A percentile compares a stretch with the other conserved stretches of the same genome.
These are phyloP conservation scores for Leptographium lundbergii DNA, from an alignment of 2,329 filamentous ascomycete genomes.

Conservation along the genomic window DNA sequence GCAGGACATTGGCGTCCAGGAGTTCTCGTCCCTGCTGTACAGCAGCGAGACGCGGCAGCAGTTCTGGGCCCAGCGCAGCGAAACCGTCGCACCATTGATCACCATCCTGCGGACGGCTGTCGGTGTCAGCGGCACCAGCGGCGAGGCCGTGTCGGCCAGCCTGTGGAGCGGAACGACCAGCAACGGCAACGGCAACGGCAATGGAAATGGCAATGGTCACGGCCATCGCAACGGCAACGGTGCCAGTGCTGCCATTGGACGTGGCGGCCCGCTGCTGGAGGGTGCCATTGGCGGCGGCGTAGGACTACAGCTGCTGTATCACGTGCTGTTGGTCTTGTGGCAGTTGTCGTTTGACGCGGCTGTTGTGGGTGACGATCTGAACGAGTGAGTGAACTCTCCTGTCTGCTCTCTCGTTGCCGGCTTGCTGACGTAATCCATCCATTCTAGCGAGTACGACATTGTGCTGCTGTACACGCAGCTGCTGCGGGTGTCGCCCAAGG, in stretches of 20 bases:
- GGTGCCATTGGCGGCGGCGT: conserved; percentile 64
- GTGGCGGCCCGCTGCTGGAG: conserved; percentile 31
- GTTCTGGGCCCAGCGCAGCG: conserved; percentile 83
- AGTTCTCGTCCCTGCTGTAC: conserved; percentile 76
- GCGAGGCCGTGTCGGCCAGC: conserved; percentile 33
- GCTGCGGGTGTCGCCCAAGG: conserved; percentile 84
- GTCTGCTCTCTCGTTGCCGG: not conserved
- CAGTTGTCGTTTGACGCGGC: conserved; percentile 91
- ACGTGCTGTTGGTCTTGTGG: conserved; percentile 88
- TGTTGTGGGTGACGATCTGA: conserved; percentile 58
- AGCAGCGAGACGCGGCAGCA: conserved; percentile 60
- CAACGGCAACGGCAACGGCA: conserved; percentile 3
- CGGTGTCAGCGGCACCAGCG: conserved; percentile 49
- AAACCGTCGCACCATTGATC: conserved; percentile 72
- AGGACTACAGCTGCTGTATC: conserved; percentile 84
- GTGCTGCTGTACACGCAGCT: conserved; percentile 86
- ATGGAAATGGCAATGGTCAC: conserved; percentile 12
- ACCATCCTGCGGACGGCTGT: conserved; percentile 72
- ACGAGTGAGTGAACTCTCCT: conserved; percentile 59
- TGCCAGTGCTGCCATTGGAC: not conserved
- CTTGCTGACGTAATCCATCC: not conserved
- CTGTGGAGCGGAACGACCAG: conserved; percentile 47
- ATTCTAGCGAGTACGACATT: conserved; percentile 76
- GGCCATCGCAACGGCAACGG: not conserved
- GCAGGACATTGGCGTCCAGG: conserved; percentile 90